Percentiles rank a stretch among this genome's conserved stretches.
These are phyloP conservation scores for Curvularia verruculosa DNA, from an alignment of 2,329 filamentous ascomycete genomes.

Conservation along the genomic window DNA sequence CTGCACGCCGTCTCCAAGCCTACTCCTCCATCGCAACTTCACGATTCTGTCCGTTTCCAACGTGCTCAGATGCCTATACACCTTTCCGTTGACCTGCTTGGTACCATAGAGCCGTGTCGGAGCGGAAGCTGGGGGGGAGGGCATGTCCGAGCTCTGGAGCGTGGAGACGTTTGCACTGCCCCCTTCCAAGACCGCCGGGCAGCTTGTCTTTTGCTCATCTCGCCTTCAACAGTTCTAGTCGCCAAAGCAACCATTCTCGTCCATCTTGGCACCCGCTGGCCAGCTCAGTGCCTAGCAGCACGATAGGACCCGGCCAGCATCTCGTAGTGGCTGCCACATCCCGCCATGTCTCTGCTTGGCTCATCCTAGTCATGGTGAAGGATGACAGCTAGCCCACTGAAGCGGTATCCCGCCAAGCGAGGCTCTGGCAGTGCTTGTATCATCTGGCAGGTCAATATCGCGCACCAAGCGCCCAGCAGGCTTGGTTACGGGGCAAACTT, in stretches of 20 bases:
- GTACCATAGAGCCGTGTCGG: not conserved
- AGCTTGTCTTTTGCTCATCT: constrained; percentile 14
- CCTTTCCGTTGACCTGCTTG: not conserved
- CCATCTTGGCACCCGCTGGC: constrained; percentile 2
- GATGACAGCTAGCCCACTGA: not conserved
- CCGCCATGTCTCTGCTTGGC: not conserved
- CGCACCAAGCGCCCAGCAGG: constrained; percentile 22
- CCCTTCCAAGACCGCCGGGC: constrained; percentile 17
- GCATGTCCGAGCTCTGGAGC: constrained; percentile 3
- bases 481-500: constrained; percentile 15
- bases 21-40: not conserved
- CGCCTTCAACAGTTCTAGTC: constrained; percentile 12
- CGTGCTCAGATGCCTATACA: not conserved
- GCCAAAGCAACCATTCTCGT: constrained; percentile 7
- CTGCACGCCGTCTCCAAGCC: not conserved
- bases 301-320: not conserved
- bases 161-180: constrained; percentile 20
- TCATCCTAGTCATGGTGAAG: constrained; percentile 7
- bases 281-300: constrained; percentile 3
- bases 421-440: constrained; percentile 16
- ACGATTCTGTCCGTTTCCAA: not conserved
- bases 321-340: constrained; percentile 8
- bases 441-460: constrained; percentile 14
- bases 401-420: constrained; percentile 12
- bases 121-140: constrained; percentile 1